phyloP scores from a whole-genome alignment of 805 yeast species.

The Cyberlindnera americana region DNA sequence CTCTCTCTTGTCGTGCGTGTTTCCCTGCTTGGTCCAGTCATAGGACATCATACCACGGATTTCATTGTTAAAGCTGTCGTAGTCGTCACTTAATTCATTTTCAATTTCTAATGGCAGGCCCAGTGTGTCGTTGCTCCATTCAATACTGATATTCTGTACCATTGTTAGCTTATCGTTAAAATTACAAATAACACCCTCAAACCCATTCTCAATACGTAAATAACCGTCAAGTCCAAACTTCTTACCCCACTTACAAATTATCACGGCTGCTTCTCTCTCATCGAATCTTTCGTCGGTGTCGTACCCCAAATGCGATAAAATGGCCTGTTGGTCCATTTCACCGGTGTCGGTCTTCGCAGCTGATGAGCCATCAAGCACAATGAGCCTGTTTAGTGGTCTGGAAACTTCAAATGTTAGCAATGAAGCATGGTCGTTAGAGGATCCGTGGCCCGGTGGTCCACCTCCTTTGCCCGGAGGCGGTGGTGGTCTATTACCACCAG shows the following conservation, averaged over 20 bases:
- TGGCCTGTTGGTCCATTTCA: constrained; percentile 56
- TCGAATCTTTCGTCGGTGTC: constrained; percentile 26
- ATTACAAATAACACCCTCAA: constrained; percentile 59
- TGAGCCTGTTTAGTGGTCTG: constrained; percentile 44
- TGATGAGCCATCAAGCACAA: constrained; percentile 63
- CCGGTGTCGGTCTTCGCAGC: constrained; percentile 59
- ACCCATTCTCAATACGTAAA: constrained; percentile 57
- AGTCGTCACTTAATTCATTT: constrained; percentile 9
- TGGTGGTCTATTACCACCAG: neutral
- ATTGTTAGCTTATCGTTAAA: constrained; percentile 45
- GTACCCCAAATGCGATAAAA: constrained; percentile 37
- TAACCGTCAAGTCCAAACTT: constrained; percentile 55
- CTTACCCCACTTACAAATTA: constrained; percentile 50
- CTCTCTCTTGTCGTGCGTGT: constrained; percentile 45
- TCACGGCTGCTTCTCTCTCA: constrained; percentile 46
- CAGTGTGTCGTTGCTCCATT: constrained; percentile 34
- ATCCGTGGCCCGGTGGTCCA: neutral
- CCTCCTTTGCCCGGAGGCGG: neutral
- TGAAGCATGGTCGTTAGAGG: constrained; percentile 15
- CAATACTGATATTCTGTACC: constrained; percentile 42
- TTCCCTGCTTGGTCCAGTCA: constrained; percentile 47
- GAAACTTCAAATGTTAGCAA: constrained; percentile 46
- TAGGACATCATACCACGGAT: constrained; percentile 33
- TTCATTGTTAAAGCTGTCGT: constrained; percentile 18
- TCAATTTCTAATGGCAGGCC: constrained; percentile 10